These are phyloP conservation scores for Eragrostis curvula DNA, from an alignment of 176 grass and related monocot genomes.

Conservation along the genomic window DNA sequence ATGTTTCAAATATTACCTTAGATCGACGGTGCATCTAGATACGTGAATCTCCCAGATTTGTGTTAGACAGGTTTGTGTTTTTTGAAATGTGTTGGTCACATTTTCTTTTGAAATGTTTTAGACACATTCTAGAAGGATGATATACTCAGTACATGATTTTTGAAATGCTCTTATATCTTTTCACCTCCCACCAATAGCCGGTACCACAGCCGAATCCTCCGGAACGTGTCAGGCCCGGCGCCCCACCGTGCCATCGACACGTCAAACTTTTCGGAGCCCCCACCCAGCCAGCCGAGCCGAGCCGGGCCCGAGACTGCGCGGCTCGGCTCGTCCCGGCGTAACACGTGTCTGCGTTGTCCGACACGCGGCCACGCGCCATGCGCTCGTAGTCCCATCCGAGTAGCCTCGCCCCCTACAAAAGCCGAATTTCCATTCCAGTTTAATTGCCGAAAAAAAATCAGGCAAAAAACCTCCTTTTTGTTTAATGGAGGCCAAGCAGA, in stretches of 20 bases:
- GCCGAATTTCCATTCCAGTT: conserved; percentile 18
- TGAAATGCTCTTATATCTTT: too few relatives aligned
- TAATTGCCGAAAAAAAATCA: conserved; percentile 20
- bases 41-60: too few relatives aligned
- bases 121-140: too few relatives aligned
- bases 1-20: too few relatives aligned
- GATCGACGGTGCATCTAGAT: too few relatives aligned
- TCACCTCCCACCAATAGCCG: not conserved
- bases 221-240: conserved; percentile 21
- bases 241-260: conserved; percentile 28
- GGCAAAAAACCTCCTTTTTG: not conserved
- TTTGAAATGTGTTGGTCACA: too few relatives aligned
- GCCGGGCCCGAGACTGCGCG: not conserved
- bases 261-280: too few relatives aligned
- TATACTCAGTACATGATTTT: too few relatives aligned
- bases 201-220: not conserved
- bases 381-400: conserved; percentile 49
- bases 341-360: conserved; percentile 57
- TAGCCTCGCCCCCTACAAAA: not conserved
- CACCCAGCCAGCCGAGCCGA: conserved; percentile 4
- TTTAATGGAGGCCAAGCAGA: conserved; percentile 38
- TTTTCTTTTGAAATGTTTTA: too few relatives aligned
- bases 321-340: conserved; percentile 34
- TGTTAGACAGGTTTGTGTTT: too few relatives aligned
- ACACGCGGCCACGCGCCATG: conserved; percentile 56